Evolutionary conservation across 768 basidiomycete species (phyloP).

Genomic region (Thelephora aurantiotincta): DNA sequence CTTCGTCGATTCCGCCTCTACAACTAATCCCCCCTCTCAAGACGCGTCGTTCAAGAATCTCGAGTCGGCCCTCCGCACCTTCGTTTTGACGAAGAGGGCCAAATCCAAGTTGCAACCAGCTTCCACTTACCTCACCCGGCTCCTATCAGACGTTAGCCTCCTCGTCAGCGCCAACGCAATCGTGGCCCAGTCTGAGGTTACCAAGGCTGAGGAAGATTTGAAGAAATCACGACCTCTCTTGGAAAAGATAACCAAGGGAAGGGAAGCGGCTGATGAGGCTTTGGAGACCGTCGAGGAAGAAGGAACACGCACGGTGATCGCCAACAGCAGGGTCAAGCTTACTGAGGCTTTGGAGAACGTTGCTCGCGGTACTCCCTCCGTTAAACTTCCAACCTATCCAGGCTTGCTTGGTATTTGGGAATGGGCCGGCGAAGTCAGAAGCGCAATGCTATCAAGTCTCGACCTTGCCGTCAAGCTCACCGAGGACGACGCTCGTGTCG

Average conservation of each 20-base stretch:
- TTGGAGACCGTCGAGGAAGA: slow-evolving; percentile 73
- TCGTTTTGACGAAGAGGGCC: slow-evolving; percentile 91
- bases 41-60: slow-evolving; percentile 72
- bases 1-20: slow-evolving; percentile 86
- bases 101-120: slow-evolving; percentile 93
- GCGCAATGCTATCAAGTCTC: slow-evolving; percentile 61
- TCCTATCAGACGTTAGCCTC: slow-evolving; percentile 83
- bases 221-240: slow-evolving; percentile 62
- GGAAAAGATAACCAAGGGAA: slow-evolving; percentile 71
- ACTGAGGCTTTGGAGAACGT: slow-evolving; percentile 61
- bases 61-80: slow-evolving; percentile 81
- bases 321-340: slow-evolving; percentile 45
- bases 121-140: slow-evolving; percentile 77
- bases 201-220: slow-evolving; percentile 58
- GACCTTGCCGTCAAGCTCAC: slow-evolving; percentile 69
- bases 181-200: slow-evolving; percentile 68
- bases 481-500: slow-evolving; percentile 68
- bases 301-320: slow-evolving; percentile 37
- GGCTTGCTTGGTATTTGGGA: slow-evolving; percentile 76
- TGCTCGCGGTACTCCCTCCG: slow-evolving; percentile 36
- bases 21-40: slow-evolving; percentile 32
- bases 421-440: slow-evolving; percentile 71
- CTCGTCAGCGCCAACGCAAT: slow-evolving; percentile 78
- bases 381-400: slow-evolving; percentile 66
- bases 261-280: slow-evolving; percentile 63